Base-by-base conservation (phyloP, 257 asterid genomes). In the Nyctanthes arbortristis region DNA sequence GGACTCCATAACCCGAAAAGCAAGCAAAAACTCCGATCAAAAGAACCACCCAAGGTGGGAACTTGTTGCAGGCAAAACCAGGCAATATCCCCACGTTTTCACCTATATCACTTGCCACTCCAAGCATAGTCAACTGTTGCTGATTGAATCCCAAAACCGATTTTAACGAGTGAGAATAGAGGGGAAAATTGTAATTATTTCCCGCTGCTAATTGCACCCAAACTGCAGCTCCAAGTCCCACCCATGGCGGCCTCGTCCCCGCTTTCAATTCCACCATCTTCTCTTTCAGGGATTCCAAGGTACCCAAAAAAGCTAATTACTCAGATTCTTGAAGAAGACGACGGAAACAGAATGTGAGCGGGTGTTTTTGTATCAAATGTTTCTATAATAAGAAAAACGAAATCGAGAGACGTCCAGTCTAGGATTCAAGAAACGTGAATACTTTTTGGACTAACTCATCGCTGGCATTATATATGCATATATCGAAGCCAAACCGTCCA, bases 191-290 rank as follows among this genome's bases (percentile, higher is more conserved):
- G 76, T 86, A 79, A 2, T 87, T 88, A 79, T 84, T 89, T 1
- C 96, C 93, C 20, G 89, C 72, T 0, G 96, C 93, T 63, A 89
- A 71, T 52, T 84, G 93, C 31, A 89, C 68, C 96, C 93, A 87
- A 11, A 84, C 84, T 4, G 96, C 78, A 31, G 89, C 93, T 61
- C 96, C 93, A 25, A 89, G 82, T 4, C 91, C 91, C 35, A 89
- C 89, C 96, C 96, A 89, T 18, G 96, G 93, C 16, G 91, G 96
- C 67, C 96, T 73, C 3, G 86, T 84, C 7, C 95, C 95, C 11
- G 62, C 76, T 67, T 85, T 88, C 71, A 87, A 47, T 25, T 57
- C 65, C 70, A 31, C 79, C 88, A 85, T 63, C 59, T 61, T 65
- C 7, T 25, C 45, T 7, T 60, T 33, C 14, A 16, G 52, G 31